Percentiles rank a stretch among this genome's conserved stretches.
Evolutionary conservation across 2,329 filamentous ascomycete species (phyloP).

Genomic region (Hypomyces rosellus): DNA sequence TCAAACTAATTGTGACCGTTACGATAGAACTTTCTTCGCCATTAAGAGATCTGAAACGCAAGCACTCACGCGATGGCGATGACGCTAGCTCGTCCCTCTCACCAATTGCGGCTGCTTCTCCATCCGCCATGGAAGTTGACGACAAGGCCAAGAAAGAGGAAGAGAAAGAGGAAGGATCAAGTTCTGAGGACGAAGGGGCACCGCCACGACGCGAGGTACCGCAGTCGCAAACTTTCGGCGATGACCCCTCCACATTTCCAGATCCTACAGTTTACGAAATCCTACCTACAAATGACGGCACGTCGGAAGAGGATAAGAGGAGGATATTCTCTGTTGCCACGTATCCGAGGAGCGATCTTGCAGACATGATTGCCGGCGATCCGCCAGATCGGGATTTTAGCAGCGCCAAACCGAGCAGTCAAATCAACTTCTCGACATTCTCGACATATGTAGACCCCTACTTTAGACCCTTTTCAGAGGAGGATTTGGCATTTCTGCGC

Average conservation of each 20-base stretch:
- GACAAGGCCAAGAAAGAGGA: slow-evolving; percentile 40
- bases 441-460: slow-evolving; percentile 88
- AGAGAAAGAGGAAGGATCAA: slow-evolving; percentile 43
- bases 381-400: slow-evolving; percentile 95
- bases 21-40: slow-evolving; percentile 48
- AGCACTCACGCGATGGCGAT: slow-evolving; percentile 45
- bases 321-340: slow-evolving; percentile 80
- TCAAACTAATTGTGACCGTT: slow-evolving; percentile 2
- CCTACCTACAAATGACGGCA: slow-evolving; percentile 62
- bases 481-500: slow-evolving; percentile 87
- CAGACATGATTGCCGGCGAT: slow-evolving; percentile 78
- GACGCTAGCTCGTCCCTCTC: slow-evolving; percentile 56
- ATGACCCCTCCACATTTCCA: slow-evolving; percentile 82
- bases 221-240: slow-evolving; percentile 82
- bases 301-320: slow-evolving; percentile 79
- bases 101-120: slow-evolving; percentile 45
- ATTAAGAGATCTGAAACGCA: slow-evolving; percentile 46
- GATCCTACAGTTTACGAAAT: slow-evolving; percentile 97
- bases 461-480: slow-evolving; percentile 82
- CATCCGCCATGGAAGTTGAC: slow-evolving; percentile 53
- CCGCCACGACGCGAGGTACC: slow-evolving; percentile 59
- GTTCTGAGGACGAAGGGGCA: slow-evolving; percentile 54
- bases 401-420: slow-evolving; percentile 84
- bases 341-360: slow-evolving; percentile 75
- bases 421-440: slow-evolving; percentile 91